phyloP scores from a whole-genome alignment of 805 yeast species.

The Hanseniaspora hatyaiensis region DNA sequence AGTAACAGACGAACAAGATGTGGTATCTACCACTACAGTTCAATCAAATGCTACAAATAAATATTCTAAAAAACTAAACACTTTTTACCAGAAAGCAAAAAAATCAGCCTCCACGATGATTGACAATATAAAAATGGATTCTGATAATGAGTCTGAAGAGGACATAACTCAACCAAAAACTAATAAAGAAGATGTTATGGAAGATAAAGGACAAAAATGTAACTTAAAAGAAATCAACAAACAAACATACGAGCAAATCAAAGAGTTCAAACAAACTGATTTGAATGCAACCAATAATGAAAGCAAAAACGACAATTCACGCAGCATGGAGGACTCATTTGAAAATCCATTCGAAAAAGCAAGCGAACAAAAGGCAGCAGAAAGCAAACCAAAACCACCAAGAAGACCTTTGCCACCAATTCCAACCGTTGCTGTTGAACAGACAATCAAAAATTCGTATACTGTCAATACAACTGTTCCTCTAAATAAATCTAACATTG shows the following conservation, averaged over 20 bases:
- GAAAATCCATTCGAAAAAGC: slow-evolving; percentile 1
- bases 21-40: slow-evolving; percentile 17
- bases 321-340: too few species aligned
- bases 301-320: too few species aligned
- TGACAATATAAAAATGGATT: background rate
- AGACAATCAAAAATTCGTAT: slow-evolving; percentile 5
- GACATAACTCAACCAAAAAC: too few species aligned
- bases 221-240: too few species aligned
- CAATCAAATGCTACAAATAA: slow-evolving; percentile 29
- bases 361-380: too few species aligned
- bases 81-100: slow-evolving; percentile 52
- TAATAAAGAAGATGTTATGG: too few species aligned
- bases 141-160: too few species aligned
- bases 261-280: too few species aligned
- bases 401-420: slow-evolving; percentile 25
- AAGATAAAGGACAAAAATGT: too few species aligned
- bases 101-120: slow-evolving; percentile 16
- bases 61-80: slow-evolving; percentile 45
- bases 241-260: too few species aligned
- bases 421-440: slow-evolving; percentile 9
- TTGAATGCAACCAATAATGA: too few species aligned
- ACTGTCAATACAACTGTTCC: background rate
- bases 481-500: too few species aligned
- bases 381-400: slow-evolving; percentile 10
- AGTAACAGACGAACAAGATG: slow-evolving; percentile 5